Percentiles rank a stretch among this genome's conserved stretches.
phyloP scores from a whole-genome alignment of 2,329 filamentous ascomycete species.

The Penicillium decumbens region DNA sequence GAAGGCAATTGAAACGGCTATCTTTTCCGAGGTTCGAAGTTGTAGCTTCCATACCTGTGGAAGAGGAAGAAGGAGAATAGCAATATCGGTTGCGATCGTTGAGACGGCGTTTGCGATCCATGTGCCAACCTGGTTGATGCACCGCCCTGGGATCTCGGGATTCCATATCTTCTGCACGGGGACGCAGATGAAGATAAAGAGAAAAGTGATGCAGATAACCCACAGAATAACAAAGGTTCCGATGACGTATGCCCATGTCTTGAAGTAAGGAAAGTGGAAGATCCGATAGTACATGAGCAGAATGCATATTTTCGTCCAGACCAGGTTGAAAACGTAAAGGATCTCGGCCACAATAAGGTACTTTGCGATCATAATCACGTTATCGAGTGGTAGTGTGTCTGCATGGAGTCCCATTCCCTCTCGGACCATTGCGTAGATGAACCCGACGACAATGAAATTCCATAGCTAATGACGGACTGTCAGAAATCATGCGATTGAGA shows the following conservation, averaged over 20 bases:
- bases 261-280: conserved; percentile 27
- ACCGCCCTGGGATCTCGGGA: conserved; percentile 22
- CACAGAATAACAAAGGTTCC: conserved; percentile 23
- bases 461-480: conserved; percentile 13
- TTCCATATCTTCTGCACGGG: conserved; percentile 29
- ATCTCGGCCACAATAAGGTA: conserved; percentile 39
- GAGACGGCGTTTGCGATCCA: conserved; percentile 26
- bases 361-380: conserved; percentile 33
- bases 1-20: conserved; percentile 22
- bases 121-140: conserved; percentile 28
- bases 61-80: conserved; percentile 24
- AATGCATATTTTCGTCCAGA: conserved; percentile 28
- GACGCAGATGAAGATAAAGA: conserved; percentile 29
- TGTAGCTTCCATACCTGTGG: conserved; percentile 30
- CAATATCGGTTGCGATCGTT: conserved; percentile 25
- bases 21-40: conserved; percentile 19
- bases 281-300: conserved; percentile 30
- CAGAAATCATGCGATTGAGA: not conserved
- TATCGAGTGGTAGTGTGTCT: conserved; percentile 31
- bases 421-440: conserved; percentile 48
- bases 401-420: conserved; percentile 49
- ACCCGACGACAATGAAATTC: conserved; percentile 40
- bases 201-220: conserved; percentile 28
- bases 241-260: conserved; percentile 27
- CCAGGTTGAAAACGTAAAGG: conserved; percentile 36